Percentiles rank a stretch among this genome's conserved stretches.
Conservation (phyloP, 305 asterid species). For the Fraxinus nigra region DNA sequence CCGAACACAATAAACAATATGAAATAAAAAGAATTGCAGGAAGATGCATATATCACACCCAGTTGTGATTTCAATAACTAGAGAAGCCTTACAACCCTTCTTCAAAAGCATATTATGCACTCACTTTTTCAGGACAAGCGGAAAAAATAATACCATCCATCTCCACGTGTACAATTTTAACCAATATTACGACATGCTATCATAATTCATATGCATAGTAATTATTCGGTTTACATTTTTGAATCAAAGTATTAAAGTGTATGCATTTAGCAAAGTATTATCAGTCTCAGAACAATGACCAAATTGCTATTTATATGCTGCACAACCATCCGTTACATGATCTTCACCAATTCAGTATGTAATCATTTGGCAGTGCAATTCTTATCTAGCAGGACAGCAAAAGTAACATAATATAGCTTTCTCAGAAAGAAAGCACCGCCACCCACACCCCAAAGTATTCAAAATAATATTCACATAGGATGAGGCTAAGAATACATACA, state of each 20-base stretch:
- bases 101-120: background rate
- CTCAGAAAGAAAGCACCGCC: background rate
- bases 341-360: background rate
- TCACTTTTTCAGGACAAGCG: background rate
- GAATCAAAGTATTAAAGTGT: background rate
- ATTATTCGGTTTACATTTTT: background rate
- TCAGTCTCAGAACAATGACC: background rate
- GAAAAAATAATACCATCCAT: background rate
- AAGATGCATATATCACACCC: background rate
- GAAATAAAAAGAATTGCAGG: background rate
- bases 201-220: background rate
- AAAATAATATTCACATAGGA: background rate
- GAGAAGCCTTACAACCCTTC: slow-evolving; percentile 1
- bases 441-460: background rate
- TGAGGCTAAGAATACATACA: background rate
- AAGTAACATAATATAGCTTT: background rate
- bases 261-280: background rate
- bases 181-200: background rate
- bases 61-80: background rate
- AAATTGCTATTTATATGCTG: background rate
- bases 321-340: background rate
- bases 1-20: background rate
- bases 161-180: background rate
- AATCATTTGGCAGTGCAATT: background rate
- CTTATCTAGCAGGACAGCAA: background rate